Evolutionary conservation across 1,284 basidiomycete genomes (phyloP), one percentile per base, ranked within the genome.

Genomic region (Boletus semigastroideus): DNA sequence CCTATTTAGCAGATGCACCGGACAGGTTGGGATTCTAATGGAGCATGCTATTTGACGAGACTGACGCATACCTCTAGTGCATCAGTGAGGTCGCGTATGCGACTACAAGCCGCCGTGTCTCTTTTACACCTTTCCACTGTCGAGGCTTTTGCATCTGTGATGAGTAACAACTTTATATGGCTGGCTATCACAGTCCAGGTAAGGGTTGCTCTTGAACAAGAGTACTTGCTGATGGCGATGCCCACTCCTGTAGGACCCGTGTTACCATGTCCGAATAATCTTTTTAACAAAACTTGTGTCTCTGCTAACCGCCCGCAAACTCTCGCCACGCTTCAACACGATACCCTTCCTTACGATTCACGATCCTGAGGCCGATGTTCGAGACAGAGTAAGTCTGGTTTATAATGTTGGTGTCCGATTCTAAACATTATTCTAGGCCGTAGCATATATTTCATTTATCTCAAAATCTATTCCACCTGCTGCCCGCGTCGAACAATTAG

Each of bases 341-440:
- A 81, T 97, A 53, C 84, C 91, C 1, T 95, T 97, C 73, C 71
- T 99, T 33, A 87, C 89, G 0, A 90, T 94, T 0, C 87, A 93
- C 58, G 97, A 99, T 71, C 96, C 96, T 0, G 95, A 98, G 60
- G 70, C 72, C 25, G 93, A 96, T 54, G 79, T 95, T 33, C 84
- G 79, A 59, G 71, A 67, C 34, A 77, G 78, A 68, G 87, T 84
- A 42, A 54, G 76, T 54, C 17, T 16, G 17, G 11, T 45, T 34
- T 38, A 14, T 14, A 28, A 43, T 5, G 36, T 30, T 17, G 46
- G 5, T 13, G 19, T 30, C 20, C 5, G 25, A 51, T 11, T 39
- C 43, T 53, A 43, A 56, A 31, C 17, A 5, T 1, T 34, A 25
- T 22, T 43, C 14, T 49, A 87, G 85, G 85, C 86, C 11, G 72